Evolutionary conservation across 1,139 yeast species (phyloP), one percentile per base, ranked within the genome.

Genomic region (Kurtzmaniella natalensis): DNA sequence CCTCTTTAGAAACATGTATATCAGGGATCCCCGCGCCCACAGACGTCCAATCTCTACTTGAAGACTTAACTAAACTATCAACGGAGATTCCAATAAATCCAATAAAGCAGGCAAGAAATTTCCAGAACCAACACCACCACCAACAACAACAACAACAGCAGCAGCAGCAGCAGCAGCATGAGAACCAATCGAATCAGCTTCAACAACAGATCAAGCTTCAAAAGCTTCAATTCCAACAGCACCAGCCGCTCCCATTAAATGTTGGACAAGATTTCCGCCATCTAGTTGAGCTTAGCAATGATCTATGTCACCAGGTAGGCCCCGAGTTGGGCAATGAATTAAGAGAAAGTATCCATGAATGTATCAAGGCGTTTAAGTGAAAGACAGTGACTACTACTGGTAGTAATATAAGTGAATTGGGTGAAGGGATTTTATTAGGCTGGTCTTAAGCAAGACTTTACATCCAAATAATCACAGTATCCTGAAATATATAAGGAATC

Each of bases 121-220:
- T n/a, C n/a, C n/a, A n/a, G n/a, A n/a, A n/a, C n/a, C n/a, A n/a
- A n/a, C n/a, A n/a, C n/a, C n/a, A 19, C 17, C 36, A 6, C 23
- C 21, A 15, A 22, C 18, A 28, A 28, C 34, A 13, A 7, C 18
- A 20, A 34, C 20, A 6, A 16, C 16, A 14, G 6, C 16, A n/a
- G 32, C n/a, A n/a, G 29, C 32, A 6, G 38, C 35, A 17, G 45
- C 36, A 30, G 41, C 45, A 32, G 54, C 51, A 43, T 55, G 54
- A 39, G 59, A 47, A 37, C 45, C 43, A 32, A 41, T 40, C 38
- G 46, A 46, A 41, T 43, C 38, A 32, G 41, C 45, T 32, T 40
- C 44, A 41, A 48, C 46, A 18, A 31, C 35, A 16, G 32, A 23
- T 25, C 39, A 33, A 21, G 40, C 38, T 13, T 28, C 38, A 28